Base-by-base conservation (phyloP, 1,284 basidiomycete genomes). In the Microbotryum lychnidis-dioicae region DNA sequence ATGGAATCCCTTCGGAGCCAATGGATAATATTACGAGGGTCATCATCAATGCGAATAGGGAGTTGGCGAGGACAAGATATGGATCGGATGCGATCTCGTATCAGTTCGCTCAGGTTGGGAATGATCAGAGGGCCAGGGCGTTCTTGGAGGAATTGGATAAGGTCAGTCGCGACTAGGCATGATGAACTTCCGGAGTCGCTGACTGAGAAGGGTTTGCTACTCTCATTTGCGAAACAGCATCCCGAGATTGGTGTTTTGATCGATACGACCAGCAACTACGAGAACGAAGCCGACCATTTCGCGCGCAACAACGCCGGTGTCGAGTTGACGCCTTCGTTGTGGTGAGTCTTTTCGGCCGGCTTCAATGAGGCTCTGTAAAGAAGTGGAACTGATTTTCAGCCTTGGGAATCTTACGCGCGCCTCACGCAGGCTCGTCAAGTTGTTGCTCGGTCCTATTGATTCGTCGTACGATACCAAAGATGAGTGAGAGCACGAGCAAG, bases 61-160 rank as follows among this genome's bases (percentile, higher is more conserved):
- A 76, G 65, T 72, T 79, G 21, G 62, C 65, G 54, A 58, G 73
- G 50, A 71, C 75, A 16, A 67, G 75, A 25, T 79, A 77, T 69
- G 78, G 78, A 4, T 63, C 75, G 9, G 78, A 78, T 61, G 77
- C 77, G 7, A 61, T 78, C n/a, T 76, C 45, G 12, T 69, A 74
- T 50, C 62, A 77, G 66, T 74, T 78, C 54, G 76, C 77, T n/a
- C 77, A 77, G 69, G 76, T 79, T 56, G 77, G 77, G 18, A 76
- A 75, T 69, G 78, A 78, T 64, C 33, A 23, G 20, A 60, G 59
- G 23, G 65, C 62, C 1, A 14, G 65, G 1, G 51, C 48, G 8
- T 79, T 78, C 76, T 71, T 79, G 21, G 76, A 72, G 37, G 75
- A 76, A 58, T 70, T 78, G 37, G 78, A 80, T 62, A 74, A 73